Evolutionary conservation across 345 rosid genomes (phyloP).

Genomic region (Syzygium jambos): DNA sequence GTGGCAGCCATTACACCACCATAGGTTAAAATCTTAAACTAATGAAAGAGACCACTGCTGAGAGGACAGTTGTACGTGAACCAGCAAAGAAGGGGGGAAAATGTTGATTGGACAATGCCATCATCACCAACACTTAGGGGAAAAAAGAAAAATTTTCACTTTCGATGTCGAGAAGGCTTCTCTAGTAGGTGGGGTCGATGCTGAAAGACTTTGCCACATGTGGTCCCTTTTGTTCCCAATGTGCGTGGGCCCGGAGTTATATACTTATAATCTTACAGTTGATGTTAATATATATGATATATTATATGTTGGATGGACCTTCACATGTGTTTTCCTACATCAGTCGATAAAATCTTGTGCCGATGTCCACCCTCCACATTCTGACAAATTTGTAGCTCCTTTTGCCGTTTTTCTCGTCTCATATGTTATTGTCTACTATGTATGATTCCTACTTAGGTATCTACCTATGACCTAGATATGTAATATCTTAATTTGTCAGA

Average conservation of each 20-base stretch:
- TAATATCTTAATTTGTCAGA: neutral
- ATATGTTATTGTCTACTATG: neutral
- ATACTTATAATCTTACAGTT: neutral
- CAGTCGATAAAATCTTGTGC: slow-evolving; percentile 39
- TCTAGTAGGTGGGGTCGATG: neutral
- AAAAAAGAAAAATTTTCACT: neutral
- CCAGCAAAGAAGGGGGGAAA: neutral
- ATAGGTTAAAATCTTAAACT: neutral
- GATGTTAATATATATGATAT: slow-evolving; percentile 4
- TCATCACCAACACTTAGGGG: slow-evolving; percentile 1
- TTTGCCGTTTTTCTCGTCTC: neutral
- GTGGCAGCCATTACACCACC: slow-evolving; percentile 22
- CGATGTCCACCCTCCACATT: neutral
- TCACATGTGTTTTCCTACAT: slow-evolving; percentile 65
- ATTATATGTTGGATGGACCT: slow-evolving; percentile 6
- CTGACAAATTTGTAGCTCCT: neutral
- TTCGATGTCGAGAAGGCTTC: neutral
- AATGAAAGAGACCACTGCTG: slow-evolving; percentile 4
- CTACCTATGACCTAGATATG: neutral
- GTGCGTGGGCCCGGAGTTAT: slow-evolving; percentile 15
- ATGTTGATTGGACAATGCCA: slow-evolving; percentile 24
- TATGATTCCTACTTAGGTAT: neutral
- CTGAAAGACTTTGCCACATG: slow-evolving; percentile 1
- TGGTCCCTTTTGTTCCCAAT: slow-evolving; percentile 18
- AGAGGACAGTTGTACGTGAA: neutral